Base-by-base conservation (phyloP, 306 rosid genomes). In the Prunus persica region DNA sequence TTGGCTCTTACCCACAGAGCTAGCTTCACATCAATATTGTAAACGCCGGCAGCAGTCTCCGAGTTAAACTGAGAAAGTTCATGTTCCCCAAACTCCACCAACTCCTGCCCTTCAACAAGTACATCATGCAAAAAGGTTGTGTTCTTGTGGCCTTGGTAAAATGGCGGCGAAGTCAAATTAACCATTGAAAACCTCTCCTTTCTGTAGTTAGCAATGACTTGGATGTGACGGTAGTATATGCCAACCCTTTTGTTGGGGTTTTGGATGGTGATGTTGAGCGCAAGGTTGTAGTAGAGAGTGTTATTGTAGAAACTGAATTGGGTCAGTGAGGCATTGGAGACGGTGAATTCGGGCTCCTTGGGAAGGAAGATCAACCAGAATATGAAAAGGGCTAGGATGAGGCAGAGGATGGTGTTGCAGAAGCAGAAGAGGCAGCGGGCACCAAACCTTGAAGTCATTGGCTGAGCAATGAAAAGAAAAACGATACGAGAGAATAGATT, bases 201-300 rank as follows among this genome's bases (percentile, higher is more conserved):
- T n/a, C 79, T 76, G 65, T 68, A 88, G 61, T 75, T 2, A 0
- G 87, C 81, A 0, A 74, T 55, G 18, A 87, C 91, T 61, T 84
- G 86, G 81, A 91, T 80, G 62, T 5, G 25, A 55, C 85, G 91
- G 70, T 83, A 89, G 73, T 89, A 88, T 32, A 86, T 28, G 1
- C 91, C 96, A 0, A 89, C 75, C 60, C 69, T 81, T 51, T 71
- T 86, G 84, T 89, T 91, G 0, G 96, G 89, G 82, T 91, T 91
- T 4, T 90, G 86, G 6, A 85, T 15, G 46, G 90, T 77, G 75
- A 83, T 3, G 84, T 72, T 76, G 69, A 72, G 55, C 9, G 52
- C 16, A n/a, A 67, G 69, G 25, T 73, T 72, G 74, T 76, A 80
- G 72, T 12, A 80, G 34, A 74, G 84, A 41, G 71, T 69, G 81